These are phyloP conservation scores for Dissophora globulifera DNA, from an alignment of 192 early-diverging fungal genomes.

Conservation along the genomic window DNA sequence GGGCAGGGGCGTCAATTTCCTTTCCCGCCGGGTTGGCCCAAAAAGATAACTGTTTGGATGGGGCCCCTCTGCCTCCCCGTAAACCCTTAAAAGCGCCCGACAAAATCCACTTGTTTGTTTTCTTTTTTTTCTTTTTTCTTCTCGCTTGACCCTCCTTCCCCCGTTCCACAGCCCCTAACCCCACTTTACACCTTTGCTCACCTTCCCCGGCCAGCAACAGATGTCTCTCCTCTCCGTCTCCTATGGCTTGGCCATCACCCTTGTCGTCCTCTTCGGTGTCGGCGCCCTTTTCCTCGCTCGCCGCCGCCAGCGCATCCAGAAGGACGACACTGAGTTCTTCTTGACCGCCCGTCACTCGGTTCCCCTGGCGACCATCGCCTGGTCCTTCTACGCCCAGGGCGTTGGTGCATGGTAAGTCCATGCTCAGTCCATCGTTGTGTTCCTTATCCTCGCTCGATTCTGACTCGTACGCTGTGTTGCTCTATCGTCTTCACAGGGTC, in stretches of 20 bases:
- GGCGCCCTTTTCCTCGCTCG: slow-evolving; percentile 40
- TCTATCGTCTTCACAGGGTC: slow-evolving; percentile 49
- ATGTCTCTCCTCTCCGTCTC: slow-evolving; percentile 41
- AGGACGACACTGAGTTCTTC: slow-evolving; percentile 57
- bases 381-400: slow-evolving; percentile 47
- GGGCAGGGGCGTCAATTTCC: too few species aligned
- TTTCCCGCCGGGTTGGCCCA: too few species aligned
- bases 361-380: slow-evolving; percentile 43
- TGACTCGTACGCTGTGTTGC: too few species aligned
- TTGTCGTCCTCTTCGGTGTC: slow-evolving; percentile 43
- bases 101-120: not conserved
- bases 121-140: not conserved
- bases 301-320: slow-evolving; percentile 31
- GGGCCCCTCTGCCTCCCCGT: too few species aligned
- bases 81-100: too few species aligned
- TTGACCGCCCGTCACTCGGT: slow-evolving; percentile 48
- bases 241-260: slow-evolving; percentile 41
- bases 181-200: not conserved
- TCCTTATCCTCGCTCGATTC: not conserved
- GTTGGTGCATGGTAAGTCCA: slow-evolving; percentile 47
- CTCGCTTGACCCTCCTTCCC: not conserved
- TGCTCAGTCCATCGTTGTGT: not conserved
- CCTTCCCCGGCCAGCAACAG: too few species aligned
- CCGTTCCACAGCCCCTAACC: not conserved
- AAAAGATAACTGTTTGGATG: too few species aligned